phyloP scores from a whole-genome alignment of 176 grass and related monocot genomes.

The Phyllostachys edulis region DNA sequence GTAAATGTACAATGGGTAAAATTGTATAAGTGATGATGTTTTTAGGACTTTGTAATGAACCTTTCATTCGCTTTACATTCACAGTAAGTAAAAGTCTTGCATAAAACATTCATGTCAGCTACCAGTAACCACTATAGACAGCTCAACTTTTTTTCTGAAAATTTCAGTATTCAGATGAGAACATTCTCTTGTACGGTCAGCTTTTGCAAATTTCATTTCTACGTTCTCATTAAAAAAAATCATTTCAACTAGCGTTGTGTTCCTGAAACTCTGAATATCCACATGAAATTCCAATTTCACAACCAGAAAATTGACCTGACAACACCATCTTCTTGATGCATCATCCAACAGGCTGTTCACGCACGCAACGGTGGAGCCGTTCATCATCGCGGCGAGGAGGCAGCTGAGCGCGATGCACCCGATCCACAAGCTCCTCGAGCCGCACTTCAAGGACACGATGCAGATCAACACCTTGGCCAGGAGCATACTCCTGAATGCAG shows the following conservation, averaged over 20 bases:
- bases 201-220: not conserved
- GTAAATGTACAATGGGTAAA: not conserved
- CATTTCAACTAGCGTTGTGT: not conserved
- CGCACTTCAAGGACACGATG: conserved; percentile 94
- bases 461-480: conserved; percentile 86
- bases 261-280: not conserved
- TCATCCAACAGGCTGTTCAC: conserved; percentile 58
- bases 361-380: conserved; percentile 84
- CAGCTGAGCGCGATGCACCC: conserved; percentile 91
- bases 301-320: not conserved
- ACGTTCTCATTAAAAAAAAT: no score
- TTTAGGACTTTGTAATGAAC: not conserved
- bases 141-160: not conserved
- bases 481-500: conserved; percentile 76
- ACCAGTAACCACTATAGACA: not conserved
- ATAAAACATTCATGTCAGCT: not conserved
- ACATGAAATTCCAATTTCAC: not conserved
- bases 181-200: not conserved
- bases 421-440: conserved; percentile 82
- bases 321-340: not conserved
- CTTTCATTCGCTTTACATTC: not conserved
- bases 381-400: conserved; percentile 83
- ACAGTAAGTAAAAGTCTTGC: not conserved
- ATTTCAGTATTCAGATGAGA: not conserved
- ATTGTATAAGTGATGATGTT: not conserved